These are phyloP conservation scores for Tuber indicum DNA, from an alignment of 495 filamentous ascomycete genomes.

Conservation along the genomic window DNA sequence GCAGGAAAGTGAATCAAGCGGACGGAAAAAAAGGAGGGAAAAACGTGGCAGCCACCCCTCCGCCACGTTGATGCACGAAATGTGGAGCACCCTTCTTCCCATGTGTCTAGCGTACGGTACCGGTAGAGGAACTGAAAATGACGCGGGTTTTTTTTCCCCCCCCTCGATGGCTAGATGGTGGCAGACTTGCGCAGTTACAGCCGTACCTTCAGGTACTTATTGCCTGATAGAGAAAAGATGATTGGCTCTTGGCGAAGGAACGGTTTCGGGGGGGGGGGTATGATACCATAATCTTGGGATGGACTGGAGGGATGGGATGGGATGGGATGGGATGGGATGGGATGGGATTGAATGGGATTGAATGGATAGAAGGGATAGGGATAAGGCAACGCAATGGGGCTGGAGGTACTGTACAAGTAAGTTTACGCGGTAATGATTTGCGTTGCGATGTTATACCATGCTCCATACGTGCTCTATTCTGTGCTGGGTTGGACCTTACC, in stretches of 20 bases:
- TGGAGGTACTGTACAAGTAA: not conserved
- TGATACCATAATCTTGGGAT: no score
- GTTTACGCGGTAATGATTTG: not conserved
- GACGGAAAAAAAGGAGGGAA: not conserved
- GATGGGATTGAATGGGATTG: not conserved
- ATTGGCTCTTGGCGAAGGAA: not conserved
- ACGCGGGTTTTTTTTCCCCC: not conserved
- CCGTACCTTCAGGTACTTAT: not conserved
- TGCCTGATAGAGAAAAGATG: not conserved
- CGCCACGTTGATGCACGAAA: not conserved
- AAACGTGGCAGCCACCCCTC: not conserved
- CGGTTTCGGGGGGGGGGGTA: no score
- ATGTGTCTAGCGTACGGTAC: no score
- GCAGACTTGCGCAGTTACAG: no score
- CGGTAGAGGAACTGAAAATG: no score
- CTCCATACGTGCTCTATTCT: no score
- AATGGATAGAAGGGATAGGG: not conserved
- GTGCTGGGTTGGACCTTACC: no score
- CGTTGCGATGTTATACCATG: not conserved
- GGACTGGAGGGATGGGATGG: no score
- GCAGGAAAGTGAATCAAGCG: not conserved
- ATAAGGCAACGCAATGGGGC: not conserved
- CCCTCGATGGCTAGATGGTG: no score
- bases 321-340: not conserved
- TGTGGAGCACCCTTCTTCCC: not conserved